Evolutionary conservation across 305 asterid species (phyloP), one percentile per base, ranked within the genome.

Genomic region (Fraxinus floribunda): DNA sequence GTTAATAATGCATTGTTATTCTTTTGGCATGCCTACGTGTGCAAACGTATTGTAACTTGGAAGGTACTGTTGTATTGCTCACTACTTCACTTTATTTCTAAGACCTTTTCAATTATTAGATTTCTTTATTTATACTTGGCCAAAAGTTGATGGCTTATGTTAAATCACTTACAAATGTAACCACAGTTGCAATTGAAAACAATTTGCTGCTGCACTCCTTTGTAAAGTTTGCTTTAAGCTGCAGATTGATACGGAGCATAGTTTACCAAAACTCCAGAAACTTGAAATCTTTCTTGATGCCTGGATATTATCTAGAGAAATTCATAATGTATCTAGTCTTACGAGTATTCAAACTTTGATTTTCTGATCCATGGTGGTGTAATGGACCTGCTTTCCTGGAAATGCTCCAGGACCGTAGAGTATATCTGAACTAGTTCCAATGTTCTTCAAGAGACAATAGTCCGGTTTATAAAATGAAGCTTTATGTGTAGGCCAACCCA

Each of bases 361-460:
- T 76, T 11, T 36, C 49, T 44, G 26, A 78, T 29, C 71, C 36
- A 66, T 36, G 71, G 36, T 26, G n/a, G 79, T 68, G 16, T 81
- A 41, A 10, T 11, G 13, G 35, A 5, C 39, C 18, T 11, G 41
- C 41, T 70, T 30, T 16, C 76, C 11, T 30, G 75, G 38, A 68
- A 78, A 80, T 75, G 77, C 38, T 73, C 64, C 81, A n/a, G 72
- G 57, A 60, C 64, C 0, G 24, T 77, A 41, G 74, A 78, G 73
- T 9, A 26, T 73, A 81, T 44, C 81, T 41, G 38, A 39, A 68
- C 36, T 38, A 49, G 80, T 66, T 64, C 29, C 81, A 78, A 80
- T 30, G 78, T 32, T 80, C 82, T 62, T 79, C 64, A 39, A 77
- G 36, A 75, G 79, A 44, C 79, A 75, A 15, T 70, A 70, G 5